Percentiles rank a stretch among this genome's conserved stretches.
Conservation (phyloP, 306 rosid species). For the Hippophae rhamnoides region DNA sequence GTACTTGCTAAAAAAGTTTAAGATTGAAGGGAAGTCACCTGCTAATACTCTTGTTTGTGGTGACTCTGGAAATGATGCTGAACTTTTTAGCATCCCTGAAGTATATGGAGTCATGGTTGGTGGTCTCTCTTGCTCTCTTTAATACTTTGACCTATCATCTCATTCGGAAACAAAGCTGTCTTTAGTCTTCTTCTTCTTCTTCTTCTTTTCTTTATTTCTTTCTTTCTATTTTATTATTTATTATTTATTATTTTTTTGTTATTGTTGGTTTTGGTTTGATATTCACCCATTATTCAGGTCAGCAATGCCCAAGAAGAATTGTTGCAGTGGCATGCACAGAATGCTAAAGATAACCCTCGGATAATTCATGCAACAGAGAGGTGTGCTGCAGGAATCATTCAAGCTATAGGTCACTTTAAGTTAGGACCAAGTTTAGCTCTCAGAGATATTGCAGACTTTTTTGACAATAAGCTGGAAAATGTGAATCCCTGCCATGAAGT, state of each 20-base stretch:
- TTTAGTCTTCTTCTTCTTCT: constrained; percentile 9
- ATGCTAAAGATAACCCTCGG: constrained; percentile 68
- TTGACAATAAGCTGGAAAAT: constrained; percentile 21
- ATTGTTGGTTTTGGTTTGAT: no score
- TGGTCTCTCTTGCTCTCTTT: constrained; percentile 19
- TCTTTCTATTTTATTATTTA: no score
- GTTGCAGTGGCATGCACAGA: constrained; percentile 78
- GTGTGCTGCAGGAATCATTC: constrained; percentile 90
- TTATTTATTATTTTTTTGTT: no score
- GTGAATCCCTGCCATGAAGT: constrained; percentile 38
- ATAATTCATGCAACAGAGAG: constrained; percentile 89
- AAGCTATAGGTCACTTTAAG: constrained; percentile 87
- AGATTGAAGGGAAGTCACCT: constrained; percentile 57
- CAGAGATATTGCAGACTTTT: constrained; percentile 54
- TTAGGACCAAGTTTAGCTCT: constrained; percentile 64
- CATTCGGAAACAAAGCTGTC: constrained; percentile 8
- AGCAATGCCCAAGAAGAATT: constrained; percentile 97
- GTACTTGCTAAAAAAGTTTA: constrained; percentile 71
- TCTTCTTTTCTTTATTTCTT: not conserved
- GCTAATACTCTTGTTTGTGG: constrained; percentile 83
- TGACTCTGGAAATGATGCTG: constrained; percentile 97
- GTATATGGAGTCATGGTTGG: constrained; percentile 93
- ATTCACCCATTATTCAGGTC: constrained; percentile 42
- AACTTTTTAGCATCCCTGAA: constrained; percentile 81
- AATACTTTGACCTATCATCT: constrained; percentile 2